These are phyloP conservation scores for Mariannaea elegans DNA, from an alignment of 2,329 filamentous ascomycete species.

Conservation along the genomic window DNA sequence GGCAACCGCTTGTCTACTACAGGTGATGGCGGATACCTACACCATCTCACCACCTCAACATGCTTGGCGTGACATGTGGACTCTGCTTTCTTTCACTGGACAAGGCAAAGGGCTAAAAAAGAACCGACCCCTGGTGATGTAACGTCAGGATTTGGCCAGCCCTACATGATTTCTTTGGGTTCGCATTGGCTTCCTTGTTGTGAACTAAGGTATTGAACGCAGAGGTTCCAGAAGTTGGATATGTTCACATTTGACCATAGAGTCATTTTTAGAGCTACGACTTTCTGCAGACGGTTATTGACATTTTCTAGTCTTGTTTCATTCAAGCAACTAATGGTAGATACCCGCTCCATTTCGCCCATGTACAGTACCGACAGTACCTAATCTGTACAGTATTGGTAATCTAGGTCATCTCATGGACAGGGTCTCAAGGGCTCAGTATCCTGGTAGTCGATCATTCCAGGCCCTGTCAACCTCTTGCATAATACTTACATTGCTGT, in stretches of 20 bases:
- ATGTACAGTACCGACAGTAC: too few species aligned
- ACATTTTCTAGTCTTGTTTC: neutral
- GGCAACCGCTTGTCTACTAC: neutral
- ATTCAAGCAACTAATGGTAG: neutral
- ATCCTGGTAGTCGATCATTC: constrained; percentile 32
- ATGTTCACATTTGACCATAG: neutral
- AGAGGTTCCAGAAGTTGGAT: too few species aligned
- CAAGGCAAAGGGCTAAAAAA: neutral
- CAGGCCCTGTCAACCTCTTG: neutral
- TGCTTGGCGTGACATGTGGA: neutral
- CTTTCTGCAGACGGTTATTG: neutral
- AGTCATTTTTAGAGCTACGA: neutral
- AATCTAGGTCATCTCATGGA: too few species aligned
- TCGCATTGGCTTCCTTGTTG: neutral
- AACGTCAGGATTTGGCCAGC: neutral
- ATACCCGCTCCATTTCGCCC: neutral
- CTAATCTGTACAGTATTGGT: too few species aligned
- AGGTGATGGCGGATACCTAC: neutral
- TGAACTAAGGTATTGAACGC: neutral
- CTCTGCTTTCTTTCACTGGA: neutral
- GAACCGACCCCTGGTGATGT: neutral
- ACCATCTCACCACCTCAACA: neutral
- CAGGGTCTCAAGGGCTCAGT: constrained; percentile 2
- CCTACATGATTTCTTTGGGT: neutral
- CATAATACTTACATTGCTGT: too few species aligned